Evolutionary conservation across 208 protist species (phyloP), one percentile per base, ranked within the genome.

Genomic region (Acanthamoeba healyi): DNA sequence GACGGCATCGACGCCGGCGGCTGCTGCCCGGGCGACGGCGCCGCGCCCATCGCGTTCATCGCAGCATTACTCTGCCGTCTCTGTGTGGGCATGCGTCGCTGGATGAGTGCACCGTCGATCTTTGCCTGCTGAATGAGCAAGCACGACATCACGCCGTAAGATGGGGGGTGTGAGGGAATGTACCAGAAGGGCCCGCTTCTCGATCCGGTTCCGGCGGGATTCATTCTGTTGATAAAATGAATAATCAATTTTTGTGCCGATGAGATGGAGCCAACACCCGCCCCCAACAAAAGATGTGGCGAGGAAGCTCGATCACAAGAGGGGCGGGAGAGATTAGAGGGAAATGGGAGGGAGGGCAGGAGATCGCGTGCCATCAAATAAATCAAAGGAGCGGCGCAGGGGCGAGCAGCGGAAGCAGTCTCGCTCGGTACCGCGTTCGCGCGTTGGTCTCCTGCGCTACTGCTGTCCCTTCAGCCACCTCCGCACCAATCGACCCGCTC

Each of bases 191-290:
- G 58, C 58, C 32, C 58, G 58, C n/a, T 65, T 65, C 10, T 65
- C 58, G 58, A 65, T 65, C 58, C 58, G 58, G 15, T 65, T 65
- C 14, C 58, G 19, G 3, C 58, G 58, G 1, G 58, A 65, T 65
- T 65, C 58, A 65, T 65, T 65, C 58, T 65, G 58, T 65, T n/a
- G 9, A 5, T 0, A 10, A 65, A 34, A 65, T 34, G n/a, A 65
- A n/a, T n/a, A n/a, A 65, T 65, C 58, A 65, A 65, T 65, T 65
- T 65, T 65, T 65, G n/a, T n/a, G n/a, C n/a, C n/a, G n/a, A n/a
- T n/a, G n/a, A n/a, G n/a, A n/a, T n/a, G n/a, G n/a, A n/a, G n/a
- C n/a, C n/a, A n/a, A n/a, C n/a, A n/a, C n/a, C n/a, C n/a, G n/a
- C n/a, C n/a, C n/a, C n/a, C n/a, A n/a, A n/a, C n/a, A n/a, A n/a